Evolutionary conservation across 805 yeast species (phyloP), one percentile per base, ranked within the genome.

Genomic region (Metschnikowia baotianmanensis): DNA sequence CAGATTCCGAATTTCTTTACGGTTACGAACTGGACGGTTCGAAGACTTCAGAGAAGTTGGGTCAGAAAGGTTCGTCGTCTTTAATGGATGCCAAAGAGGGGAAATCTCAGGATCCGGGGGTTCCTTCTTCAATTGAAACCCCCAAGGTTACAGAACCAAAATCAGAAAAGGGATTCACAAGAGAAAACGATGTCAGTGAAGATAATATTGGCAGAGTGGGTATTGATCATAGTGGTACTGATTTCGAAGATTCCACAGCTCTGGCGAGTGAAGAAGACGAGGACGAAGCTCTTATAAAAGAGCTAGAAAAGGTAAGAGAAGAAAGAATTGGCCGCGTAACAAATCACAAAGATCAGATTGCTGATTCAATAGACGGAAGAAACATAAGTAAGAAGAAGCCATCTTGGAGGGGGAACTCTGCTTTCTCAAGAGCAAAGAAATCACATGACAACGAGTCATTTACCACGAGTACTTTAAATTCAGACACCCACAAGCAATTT

Each of bases 401-500:
- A 12, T 40, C 59, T 32, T 65, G 71, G 70, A 48, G 71, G 45
- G 48, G 44, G 6, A 43, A 58, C 4, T 48, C 65, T 0, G 53
- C 61, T 5, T 59, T 55, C 35, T 49, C 45, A 20, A 55, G 52
- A 26, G 33, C 36, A 31, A 40, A 15, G 11, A 35, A 13, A 34
- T 36, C 15, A n/a, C n/a, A n/a, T n/a, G n/a, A n/a, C 39, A 42
- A 19, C 16, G 32, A 42, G 18, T 20, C 42, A 18, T 66, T 52
- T 42, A 65, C 71, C 2, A 63, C 59, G 21, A 60, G 65, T 42
- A 58, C 71, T 2, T 45, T 60, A 19, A 53, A 58, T 25, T 66
- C 72, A 11, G 64, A 63, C 10, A 49, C 52, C 13, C 72, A 69
- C 46, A 56, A 65, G 41, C 50, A 56, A 16, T 69, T 69, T 44